Base-by-base conservation (phyloP, 371 early-diverging fungal genomes). In the Parasitella parasitica region DNA sequence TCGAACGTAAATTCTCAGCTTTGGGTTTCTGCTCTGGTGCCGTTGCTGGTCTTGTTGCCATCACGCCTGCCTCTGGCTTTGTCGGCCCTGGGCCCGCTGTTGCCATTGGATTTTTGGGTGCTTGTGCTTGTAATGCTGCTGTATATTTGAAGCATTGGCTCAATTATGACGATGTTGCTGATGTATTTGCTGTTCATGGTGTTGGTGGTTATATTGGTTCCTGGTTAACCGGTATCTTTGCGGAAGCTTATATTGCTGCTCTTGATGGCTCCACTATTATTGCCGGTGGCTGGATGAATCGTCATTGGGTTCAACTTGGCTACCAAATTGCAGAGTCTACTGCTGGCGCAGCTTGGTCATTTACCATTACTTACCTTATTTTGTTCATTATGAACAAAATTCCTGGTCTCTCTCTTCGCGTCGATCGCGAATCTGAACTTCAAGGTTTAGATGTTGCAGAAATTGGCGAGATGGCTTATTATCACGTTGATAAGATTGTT, bases 1-100 rank as follows among this genome's bases (percentile, higher is more conserved):
- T 85, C 38, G 85, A 89, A 38, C 82, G 80, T 51, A 92, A 92
- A 68, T 83, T 93, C 32, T 94, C 96, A 28, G 91, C 90, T 24
- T 76, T 96, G 32, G 93, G 91, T 11, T 95, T 94, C 71, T 96
- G 97, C 73, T 90, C 92, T 4, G 97, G 96, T 28, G 95, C 93
- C 16, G 91, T 97, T 30, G 87, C 94, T 11, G 97, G 95, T 9
- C 75, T 97, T n/a, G 97, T 95, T 4, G 87, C 91, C 13, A 95
- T 97, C 61, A 97, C 97, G 0, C 97, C 97, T 9, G 94, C 84
- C 4, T 86, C 94, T 2, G 97, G 97, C 7, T 96, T 76, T 60
- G 94, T 96, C 24, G 86, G 89, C 0, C 91, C 95, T n/a, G 89
- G 86, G 61, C 86, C 93, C 22, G 83, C 91, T 35, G 84, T 94